phyloP scores from a whole-genome alignment of 2,329 filamentous ascomycete species.

The Xylariaceae sp. region DNA sequence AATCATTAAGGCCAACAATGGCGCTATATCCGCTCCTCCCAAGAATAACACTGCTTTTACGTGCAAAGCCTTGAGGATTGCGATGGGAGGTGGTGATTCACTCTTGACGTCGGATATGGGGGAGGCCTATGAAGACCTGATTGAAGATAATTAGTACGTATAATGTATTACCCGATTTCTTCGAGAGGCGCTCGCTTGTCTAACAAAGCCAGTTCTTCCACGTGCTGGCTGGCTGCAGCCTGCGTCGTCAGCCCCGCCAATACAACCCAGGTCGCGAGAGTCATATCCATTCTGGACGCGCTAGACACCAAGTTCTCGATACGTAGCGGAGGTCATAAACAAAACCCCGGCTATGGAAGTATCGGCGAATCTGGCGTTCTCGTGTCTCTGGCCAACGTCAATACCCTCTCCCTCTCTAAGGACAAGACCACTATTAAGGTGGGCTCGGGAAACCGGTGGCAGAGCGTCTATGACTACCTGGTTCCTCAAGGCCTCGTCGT shows the following conservation, averaged over 20 bases:
- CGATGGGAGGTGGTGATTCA: background rate
- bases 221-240: background rate
- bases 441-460: background rate
- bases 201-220: background rate
- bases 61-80: background rate
- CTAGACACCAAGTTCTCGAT: slow-evolving; percentile 1
- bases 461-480: background rate
- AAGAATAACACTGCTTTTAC: background rate
- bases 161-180: background rate
- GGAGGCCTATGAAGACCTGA: background rate
- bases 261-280: background rate
- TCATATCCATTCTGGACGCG: background rate
- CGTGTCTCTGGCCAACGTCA: background rate
- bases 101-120: background rate
- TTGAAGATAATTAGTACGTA: slow-evolving; percentile 1
- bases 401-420: background rate
- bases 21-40: background rate
- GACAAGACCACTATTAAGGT: background rate
- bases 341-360: background rate
- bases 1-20: background rate
- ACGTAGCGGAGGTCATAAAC: slow-evolving; percentile 2
- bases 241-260: background rate
- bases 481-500: background rate
- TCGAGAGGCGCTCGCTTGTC: background rate
- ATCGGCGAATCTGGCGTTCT: background rate